phyloP scores from a whole-genome alignment of 1,284 basidiomycete species.

The Pseudozyma tsukubaensis region DNA sequence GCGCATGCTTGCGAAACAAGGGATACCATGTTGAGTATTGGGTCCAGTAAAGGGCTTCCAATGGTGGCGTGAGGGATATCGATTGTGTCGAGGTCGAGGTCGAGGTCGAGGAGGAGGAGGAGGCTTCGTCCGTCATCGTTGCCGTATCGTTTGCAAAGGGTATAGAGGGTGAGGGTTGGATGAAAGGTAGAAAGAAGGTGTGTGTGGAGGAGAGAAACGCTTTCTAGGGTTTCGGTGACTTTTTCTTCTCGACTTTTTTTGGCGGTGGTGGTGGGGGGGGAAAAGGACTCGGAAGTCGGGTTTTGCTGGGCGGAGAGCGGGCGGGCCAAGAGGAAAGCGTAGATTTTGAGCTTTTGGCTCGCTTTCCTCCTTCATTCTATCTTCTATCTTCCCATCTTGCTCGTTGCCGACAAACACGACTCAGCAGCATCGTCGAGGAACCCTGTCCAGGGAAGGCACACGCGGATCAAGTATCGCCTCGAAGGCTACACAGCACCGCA shows the following conservation, averaged over 20 bases:
- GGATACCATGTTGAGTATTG: constrained; percentile 92
- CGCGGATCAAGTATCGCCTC: too few relatives aligned
- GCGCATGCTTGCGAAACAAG: constrained; percentile 76
- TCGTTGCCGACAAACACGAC: background rate
- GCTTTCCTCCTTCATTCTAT: background rate
- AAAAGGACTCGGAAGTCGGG: constrained; percentile 3
- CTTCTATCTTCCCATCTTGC: background rate
- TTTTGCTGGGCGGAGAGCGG: background rate
- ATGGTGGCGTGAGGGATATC: constrained; percentile 74
- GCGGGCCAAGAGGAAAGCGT: constrained; percentile 4
- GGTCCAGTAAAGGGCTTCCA: constrained; percentile 71
- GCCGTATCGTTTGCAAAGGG: background rate
- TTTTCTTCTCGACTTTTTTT: constrained; percentile 5
- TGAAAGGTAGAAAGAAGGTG: too few relatives aligned
- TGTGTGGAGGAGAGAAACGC: background rate
- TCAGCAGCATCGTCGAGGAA: background rate
- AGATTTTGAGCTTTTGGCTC: background rate
- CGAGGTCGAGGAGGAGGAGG: background rate
- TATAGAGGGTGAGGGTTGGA: background rate
- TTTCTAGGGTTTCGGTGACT: background rate
- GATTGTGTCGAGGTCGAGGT: constrained; percentile 5
- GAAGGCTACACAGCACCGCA: too few relatives aligned
- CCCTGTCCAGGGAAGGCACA: too few relatives aligned
- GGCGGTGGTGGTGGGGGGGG: background rate
- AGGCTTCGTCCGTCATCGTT: too few relatives aligned